Percentiles rank a stretch among this genome's conserved stretches.
These are phyloP conservation scores for Meyerozyma guilliermondii DNA, from an alignment of 1,139 yeast genomes.

Conservation along the genomic window DNA sequence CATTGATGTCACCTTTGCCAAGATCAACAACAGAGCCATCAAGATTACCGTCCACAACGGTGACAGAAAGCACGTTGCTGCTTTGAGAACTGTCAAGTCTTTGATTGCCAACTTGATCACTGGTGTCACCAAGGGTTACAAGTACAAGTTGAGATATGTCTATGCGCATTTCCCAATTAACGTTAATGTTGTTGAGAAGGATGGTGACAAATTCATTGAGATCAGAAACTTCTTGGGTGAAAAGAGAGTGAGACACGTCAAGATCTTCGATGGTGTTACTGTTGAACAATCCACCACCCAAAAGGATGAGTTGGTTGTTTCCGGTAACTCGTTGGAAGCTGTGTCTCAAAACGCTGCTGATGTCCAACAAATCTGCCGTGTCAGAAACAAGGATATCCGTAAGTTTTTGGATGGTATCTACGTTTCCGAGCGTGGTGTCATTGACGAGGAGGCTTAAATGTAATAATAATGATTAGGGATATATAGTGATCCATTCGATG, in stretches of 20 bases:
- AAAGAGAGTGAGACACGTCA: slow-evolving; percentile 87
- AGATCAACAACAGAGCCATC: slow-evolving; percentile 67
- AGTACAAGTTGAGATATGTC: slow-evolving; percentile 99
- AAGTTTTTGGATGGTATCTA: slow-evolving; percentile 99
- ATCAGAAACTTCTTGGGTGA: slow-evolving; percentile 99
- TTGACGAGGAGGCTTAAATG: slow-evolving; percentile 58
- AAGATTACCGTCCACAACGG: slow-evolving; percentile 96
- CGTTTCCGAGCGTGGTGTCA: slow-evolving; percentile 93
- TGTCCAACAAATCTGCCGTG: slow-evolving; percentile 97
- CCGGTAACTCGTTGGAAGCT: slow-evolving; percentile 96
- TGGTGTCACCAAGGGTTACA: slow-evolving; percentile 99
- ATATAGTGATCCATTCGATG: slow-evolving; percentile 29
- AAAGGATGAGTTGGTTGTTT: slow-evolving; percentile 90
- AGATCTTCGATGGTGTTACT: slow-evolving; percentile 83
- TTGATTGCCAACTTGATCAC: slow-evolving; percentile 89
- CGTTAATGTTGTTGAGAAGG: slow-evolving; percentile 78
- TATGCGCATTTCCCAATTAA: slow-evolving; percentile 99
- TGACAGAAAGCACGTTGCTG: slow-evolving; percentile 99
- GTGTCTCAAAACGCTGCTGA: slow-evolving; percentile 99
- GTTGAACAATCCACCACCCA: slow-evolving; percentile 75
- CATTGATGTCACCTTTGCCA: slow-evolving; percentile 87
- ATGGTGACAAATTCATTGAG: slow-evolving; percentile 77
- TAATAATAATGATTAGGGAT: slow-evolving; percentile 14
- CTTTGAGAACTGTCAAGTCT: slow-evolving; percentile 97
- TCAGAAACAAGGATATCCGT: slow-evolving; percentile 99